phyloP scores from a whole-genome alignment of 2,329 filamentous ascomycete species.

The Penicillium sp. region DNA sequence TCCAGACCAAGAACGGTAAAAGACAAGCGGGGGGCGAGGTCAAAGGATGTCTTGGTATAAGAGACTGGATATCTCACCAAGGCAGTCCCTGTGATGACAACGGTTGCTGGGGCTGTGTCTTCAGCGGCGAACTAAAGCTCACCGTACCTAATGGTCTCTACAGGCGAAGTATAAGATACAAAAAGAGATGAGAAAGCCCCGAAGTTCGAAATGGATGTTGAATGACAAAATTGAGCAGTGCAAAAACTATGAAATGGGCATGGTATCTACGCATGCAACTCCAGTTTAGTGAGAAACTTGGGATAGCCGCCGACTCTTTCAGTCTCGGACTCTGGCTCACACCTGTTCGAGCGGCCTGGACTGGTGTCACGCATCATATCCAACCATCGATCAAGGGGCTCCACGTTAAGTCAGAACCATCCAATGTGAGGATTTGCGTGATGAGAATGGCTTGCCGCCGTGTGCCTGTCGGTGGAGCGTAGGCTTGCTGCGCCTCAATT shows the following conservation, averaged over 20 bases:
- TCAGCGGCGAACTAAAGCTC: background rate
- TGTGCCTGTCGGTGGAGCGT: background rate
- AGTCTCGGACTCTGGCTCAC: background rate
- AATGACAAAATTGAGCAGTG: too few species aligned
- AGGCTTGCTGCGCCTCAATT: conserved; percentile 17
- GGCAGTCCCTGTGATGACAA: background rate
- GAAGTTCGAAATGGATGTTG: background rate
- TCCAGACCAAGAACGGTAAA: background rate
- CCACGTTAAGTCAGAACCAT: background rate
- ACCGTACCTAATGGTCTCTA: background rate
- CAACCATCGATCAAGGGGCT: background rate
- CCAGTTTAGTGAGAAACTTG: background rate
- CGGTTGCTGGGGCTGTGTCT: background rate
- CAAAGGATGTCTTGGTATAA: background rate
- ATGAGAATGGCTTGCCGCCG: conserved; percentile 15
- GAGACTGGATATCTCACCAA: background rate
- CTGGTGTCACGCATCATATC: background rate
- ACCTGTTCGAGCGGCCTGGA: background rate
- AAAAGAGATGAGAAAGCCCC: background rate
- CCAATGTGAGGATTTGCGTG: conserved; percentile 11
- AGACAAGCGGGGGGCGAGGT: background rate
- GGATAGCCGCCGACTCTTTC: background rate
- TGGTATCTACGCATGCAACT: background rate
- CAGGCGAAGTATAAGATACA: background rate
- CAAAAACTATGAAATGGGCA: too few species aligned